Percentiles rank a stretch among this genome's conserved stretches.
These are phyloP conservation scores for Pythium dissotocum DNA, from an alignment of 352 stramenopile species.

Conservation along the genomic window DNA sequence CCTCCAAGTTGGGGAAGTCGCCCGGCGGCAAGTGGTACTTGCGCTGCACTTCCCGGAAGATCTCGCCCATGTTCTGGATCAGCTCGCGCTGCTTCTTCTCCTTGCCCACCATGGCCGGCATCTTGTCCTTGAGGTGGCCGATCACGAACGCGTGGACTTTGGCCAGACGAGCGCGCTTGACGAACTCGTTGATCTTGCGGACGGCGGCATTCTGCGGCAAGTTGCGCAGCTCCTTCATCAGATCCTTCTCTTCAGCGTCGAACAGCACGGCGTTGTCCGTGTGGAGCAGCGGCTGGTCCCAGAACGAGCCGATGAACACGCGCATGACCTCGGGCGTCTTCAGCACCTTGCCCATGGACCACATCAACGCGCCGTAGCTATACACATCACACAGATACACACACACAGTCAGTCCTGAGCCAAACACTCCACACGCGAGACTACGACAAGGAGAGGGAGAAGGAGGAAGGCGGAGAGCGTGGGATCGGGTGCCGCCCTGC, in stretches of 20 bases:
- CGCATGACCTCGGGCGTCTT: constrained; percentile 97
- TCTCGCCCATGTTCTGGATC: constrained; percentile 92
- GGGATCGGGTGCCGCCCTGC: constrained; percentile 22
- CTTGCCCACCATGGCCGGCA: constrained; percentile 97
- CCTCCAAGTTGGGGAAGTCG: constrained; percentile 93
- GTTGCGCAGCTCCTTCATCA: constrained; percentile 96
- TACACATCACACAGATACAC: neutral
- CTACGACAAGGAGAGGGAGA: neutral
- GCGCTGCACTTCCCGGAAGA: constrained; percentile 97
- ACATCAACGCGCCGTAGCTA: constrained; percentile 98
- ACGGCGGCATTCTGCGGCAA: constrained; percentile 96
- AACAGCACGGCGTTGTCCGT: constrained; percentile 95
- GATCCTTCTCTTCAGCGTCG: constrained; percentile 95
- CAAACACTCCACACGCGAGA: neutral
- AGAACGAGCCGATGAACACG: constrained; percentile 98
- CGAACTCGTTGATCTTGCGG: constrained; percentile 94
- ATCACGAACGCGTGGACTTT: constrained; percentile 98
- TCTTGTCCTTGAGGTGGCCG: constrained; percentile 95
- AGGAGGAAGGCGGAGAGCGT: neutral
- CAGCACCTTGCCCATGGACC: constrained; percentile 98
- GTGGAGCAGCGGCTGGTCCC: constrained; percentile 87
- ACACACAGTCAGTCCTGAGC: neutral
- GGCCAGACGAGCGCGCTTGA: constrained; percentile 94
- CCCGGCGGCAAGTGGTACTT: constrained; percentile 96
- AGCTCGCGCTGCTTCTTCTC: constrained; percentile 97